Conservation (phyloP, 805 yeast species). For the Danielia reshetovae region DNA sequence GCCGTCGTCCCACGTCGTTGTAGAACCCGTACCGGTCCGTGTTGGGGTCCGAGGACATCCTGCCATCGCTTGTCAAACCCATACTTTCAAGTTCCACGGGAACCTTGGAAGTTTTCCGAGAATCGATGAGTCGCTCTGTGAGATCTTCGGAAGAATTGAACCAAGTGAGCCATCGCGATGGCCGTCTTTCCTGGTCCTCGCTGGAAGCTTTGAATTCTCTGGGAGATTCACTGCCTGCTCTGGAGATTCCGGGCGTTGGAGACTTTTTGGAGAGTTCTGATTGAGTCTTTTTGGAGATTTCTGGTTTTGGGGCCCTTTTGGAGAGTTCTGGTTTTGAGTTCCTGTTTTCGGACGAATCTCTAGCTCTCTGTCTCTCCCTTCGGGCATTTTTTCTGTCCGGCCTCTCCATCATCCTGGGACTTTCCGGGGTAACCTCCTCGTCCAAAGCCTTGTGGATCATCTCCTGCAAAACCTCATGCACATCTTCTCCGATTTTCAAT, state of each 20-base stretch:
- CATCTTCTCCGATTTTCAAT: slow-evolving; percentile 10
- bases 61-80: slow-evolving; percentile 1
- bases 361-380: no score
- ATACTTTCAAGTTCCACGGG: slow-evolving; percentile 45
- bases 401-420: slow-evolving; percentile 1
- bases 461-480: slow-evolving; percentile 20
- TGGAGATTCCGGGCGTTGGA: no score
- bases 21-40: slow-evolving; percentile 52
- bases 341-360: no score
- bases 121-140: no score
- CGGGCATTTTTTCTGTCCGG: not conserved
- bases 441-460: slow-evolving; percentile 29
- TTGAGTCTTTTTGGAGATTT: no score
- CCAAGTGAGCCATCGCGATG: slow-evolving; percentile 9
- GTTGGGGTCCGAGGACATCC: slow-evolving; percentile 17
- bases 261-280: no score
- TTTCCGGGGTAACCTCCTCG: not conserved
- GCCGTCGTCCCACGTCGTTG: slow-evolving; percentile 18
- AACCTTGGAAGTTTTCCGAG: slow-evolving; percentile 13
- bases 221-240: no score
- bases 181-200: not conserved
- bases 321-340: no score
- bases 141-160: slow-evolving; percentile 8
- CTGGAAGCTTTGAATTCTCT: no score
- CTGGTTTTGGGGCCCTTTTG: no score